phyloP scores from a whole-genome alignment of 148 eudicot genomes.

The Nyssa sinensis region DNA sequence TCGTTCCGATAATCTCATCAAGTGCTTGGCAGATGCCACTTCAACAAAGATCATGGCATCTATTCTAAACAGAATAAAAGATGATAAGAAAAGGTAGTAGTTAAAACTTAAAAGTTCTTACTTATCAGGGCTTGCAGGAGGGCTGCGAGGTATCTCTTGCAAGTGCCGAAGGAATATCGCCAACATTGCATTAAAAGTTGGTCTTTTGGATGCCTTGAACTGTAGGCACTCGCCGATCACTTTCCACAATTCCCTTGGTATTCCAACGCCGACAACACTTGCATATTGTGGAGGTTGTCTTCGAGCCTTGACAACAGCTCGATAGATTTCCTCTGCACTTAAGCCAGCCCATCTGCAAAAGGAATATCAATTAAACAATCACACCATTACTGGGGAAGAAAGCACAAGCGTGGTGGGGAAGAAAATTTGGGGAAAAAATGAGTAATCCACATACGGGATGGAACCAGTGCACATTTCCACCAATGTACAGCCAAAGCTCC shows the following conservation, averaged over 20 bases:
- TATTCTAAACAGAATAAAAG: not conserved
- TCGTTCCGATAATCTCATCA: not conserved
- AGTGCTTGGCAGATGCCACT: not conserved
- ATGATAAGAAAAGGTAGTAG: not conserved
- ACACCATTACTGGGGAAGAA: not conserved
- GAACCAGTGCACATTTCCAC: constrained; percentile 99
- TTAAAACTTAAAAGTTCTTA: constrained; percentile 34
- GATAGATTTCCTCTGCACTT: constrained; percentile 91
- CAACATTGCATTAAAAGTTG: constrained; percentile 86
- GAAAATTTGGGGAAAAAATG: not conserved
- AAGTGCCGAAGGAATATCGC: constrained; percentile 83
- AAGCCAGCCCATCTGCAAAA: constrained; percentile 86
- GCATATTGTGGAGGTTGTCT: constrained; percentile 96
- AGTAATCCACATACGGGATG: constrained; percentile 65
- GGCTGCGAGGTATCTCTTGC: constrained; percentile 87
- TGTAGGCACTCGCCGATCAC: constrained; percentile 97
- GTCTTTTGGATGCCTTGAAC: constrained; percentile 80
- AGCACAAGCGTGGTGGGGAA: too few species aligned
- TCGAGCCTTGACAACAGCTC: constrained; percentile 75
- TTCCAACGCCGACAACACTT: constrained; percentile 96
- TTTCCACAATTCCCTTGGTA: constrained; percentile 96
- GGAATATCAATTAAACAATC: constrained; percentile 18
- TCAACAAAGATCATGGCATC: not conserved
- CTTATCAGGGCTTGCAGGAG: constrained; percentile 89
- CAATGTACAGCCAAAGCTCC: constrained; percentile 99